Evolutionary conservation across 1,284 basidiomycete genomes (phyloP).

Genomic region (Ceratobasidium papillatum): DNA sequence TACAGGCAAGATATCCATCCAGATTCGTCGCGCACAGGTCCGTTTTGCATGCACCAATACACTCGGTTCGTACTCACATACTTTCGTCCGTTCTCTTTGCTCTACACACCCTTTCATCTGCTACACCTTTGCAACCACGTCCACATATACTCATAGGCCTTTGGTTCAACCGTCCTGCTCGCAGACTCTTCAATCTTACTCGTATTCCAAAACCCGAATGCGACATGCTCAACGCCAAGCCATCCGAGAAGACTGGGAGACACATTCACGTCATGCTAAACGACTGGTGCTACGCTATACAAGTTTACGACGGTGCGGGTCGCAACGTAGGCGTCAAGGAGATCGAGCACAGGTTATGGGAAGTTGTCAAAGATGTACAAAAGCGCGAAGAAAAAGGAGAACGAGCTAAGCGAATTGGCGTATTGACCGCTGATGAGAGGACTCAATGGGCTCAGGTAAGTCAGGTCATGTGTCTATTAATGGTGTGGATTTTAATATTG

Average conservation of each 20-base stretch:
- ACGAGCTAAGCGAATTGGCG: conserved; percentile 67
- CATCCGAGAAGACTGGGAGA: conserved; percentile 59
- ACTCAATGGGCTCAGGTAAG: conserved; percentile 85
- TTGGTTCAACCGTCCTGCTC: conserved; percentile 68
- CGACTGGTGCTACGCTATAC: conserved; percentile 84
- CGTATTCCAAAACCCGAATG: conserved; percentile 74
- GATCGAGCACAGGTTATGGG: conserved; percentile 73
- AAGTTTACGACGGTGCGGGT: conserved; percentile 64
- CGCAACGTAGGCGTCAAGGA: conserved; percentile 56
- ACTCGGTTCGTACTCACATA: conserved; percentile 53
- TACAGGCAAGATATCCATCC: conserved; percentile 60
- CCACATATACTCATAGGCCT: conserved; percentile 57
- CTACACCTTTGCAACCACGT: conserved; percentile 46
- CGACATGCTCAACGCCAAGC: conserved; percentile 67
- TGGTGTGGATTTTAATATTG: conserved; percentile 11
- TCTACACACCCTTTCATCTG: neutral
- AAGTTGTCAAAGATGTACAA: conserved; percentile 75
- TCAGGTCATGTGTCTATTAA: conserved; percentile 7
- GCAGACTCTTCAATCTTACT: conserved; percentile 77
- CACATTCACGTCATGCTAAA: conserved; percentile 78
- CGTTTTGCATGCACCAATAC: conserved; percentile 66
- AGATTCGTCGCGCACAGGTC: conserved; percentile 60
- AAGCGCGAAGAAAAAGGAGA: conserved; percentile 64
- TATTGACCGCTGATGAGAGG: conserved; percentile 81
- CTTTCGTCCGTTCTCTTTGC: conserved; percentile 24